Percentiles rank a stretch among this genome's conserved stretches.
Conservation (phyloP, 805 yeast species). For the Pichia rugopelliculosa region DNA sequence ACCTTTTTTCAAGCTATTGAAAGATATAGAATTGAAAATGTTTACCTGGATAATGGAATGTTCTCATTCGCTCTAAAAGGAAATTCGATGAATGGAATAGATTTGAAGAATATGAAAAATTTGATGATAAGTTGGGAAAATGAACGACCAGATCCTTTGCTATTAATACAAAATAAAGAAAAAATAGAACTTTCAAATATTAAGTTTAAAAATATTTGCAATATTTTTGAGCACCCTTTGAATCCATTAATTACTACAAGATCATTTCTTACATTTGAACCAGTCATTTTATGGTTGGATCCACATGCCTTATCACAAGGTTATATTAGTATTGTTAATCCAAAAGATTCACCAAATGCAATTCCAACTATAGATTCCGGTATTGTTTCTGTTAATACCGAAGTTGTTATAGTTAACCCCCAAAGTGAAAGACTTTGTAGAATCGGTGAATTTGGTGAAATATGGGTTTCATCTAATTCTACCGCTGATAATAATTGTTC, state of each 20-base stretch:
- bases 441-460: slow-evolving; percentile 92
- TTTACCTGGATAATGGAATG: slow-evolving; percentile 79
- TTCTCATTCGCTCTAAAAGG: slow-evolving; percentile 59
- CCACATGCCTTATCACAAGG: slow-evolving; percentile 90
- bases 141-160: slow-evolving; percentile 60
- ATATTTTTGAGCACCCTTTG: slow-evolving; percentile 69
- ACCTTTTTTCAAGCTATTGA: slow-evolving; percentile 64
- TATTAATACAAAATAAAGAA: slow-evolving; percentile 50
- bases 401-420: slow-evolving; percentile 90
- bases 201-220: slow-evolving; percentile 61
- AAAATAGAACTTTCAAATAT: slow-evolving; percentile 59
- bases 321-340: slow-evolving; percentile 68
- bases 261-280: slow-evolving; percentile 82
- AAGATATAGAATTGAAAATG: slow-evolving; percentile 75
- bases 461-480: slow-evolving; percentile 92
- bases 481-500: slow-evolving; percentile 40
- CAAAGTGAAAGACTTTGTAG: slow-evolving; percentile 74
- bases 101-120: slow-evolving; percentile 45
- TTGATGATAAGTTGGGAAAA: slow-evolving; percentile 69
- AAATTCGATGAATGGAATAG: slow-evolving; percentile 3
- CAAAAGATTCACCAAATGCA: slow-evolving; percentile 59
- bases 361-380: slow-evolving; percentile 89
- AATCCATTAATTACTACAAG: slow-evolving; percentile 82
- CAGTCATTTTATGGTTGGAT: slow-evolving; percentile 80
- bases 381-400: slow-evolving; percentile 91